These are phyloP conservation scores for Paraglomus brasilianum DNA, from an alignment of 192 early-diverging fungal genomes.

Conservation along the genomic window DNA sequence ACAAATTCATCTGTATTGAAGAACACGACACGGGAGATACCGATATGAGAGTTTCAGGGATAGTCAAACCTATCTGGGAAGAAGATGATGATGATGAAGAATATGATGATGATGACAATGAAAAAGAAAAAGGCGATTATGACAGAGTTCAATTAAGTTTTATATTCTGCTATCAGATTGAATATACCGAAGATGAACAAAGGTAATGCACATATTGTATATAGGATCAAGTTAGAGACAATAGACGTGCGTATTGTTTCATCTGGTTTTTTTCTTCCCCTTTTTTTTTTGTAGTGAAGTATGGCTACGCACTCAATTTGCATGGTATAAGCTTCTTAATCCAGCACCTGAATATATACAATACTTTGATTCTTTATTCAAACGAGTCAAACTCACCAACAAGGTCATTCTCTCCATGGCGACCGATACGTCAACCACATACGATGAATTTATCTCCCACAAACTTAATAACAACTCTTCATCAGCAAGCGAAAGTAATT, in stretches of 20 bases:
- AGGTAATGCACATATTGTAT: not conserved
- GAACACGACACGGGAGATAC: conserved; percentile 44
- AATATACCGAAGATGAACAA: conserved; percentile 16
- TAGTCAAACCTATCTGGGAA: conserved; percentile 45
- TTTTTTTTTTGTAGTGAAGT: conserved; percentile 29
- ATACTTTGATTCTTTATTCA: conserved; percentile 29
- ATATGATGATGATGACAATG: conserved; percentile 27
- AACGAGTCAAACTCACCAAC: conserved; percentile 29
- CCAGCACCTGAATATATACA: conserved; percentile 24
- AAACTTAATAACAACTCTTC: not conserved
- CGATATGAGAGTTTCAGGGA: conserved; percentile 48
- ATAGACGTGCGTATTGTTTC: no score
- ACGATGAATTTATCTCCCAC: conserved; percentile 21
- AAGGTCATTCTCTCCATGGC: conserved; percentile 18
- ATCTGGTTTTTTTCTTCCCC: not conserved
- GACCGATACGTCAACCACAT: conserved; percentile 15
- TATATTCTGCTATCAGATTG: conserved; percentile 33
- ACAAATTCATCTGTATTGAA: conserved; percentile 41
- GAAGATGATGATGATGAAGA: conserved; percentile 29
- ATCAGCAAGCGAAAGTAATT: conserved; percentile 11
- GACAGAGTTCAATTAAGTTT: conserved; percentile 21
- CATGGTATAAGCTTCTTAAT: conserved; percentile 30
- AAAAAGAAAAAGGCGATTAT: not conserved
- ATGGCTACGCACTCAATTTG: conserved; percentile 36
- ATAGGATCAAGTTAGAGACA: no score